A percentile compares a stretch with the other conserved stretches of the same genome.
These are phyloP conservation scores for Eucalyptus erythrocorys DNA, from an alignment of 345 rosid genomes.

Conservation along the genomic window DNA sequence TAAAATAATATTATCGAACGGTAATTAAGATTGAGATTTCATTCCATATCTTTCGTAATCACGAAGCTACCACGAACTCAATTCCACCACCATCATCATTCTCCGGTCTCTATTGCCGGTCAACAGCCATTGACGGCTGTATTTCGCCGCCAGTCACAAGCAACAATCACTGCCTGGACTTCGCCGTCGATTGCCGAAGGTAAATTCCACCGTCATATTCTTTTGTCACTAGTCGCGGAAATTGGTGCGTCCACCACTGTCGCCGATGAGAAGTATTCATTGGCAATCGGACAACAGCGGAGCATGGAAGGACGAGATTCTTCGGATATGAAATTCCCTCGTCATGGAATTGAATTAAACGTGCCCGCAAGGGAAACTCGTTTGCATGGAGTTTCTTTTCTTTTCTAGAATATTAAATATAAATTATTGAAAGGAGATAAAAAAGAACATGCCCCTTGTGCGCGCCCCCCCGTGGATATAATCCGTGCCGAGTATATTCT, in stretches of 20 bases:
- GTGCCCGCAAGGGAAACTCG: neutral
- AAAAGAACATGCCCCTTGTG: neutral
- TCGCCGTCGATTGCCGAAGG: neutral
- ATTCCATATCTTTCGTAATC: neutral
- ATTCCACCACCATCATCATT: neutral
- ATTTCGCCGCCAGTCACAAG: neutral
- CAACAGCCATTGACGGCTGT: neutral
- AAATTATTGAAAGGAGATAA: neutral
- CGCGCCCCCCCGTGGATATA: neutral
- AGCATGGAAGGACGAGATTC: neutral
- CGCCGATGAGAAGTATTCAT: neutral
- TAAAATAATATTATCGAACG: neutral
- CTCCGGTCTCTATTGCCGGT: neutral
- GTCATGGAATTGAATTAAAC: neutral
- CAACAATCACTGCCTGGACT: accelerated
- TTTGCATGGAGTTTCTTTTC: neutral
- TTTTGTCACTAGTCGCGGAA: neutral
- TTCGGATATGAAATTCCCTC: neutral
- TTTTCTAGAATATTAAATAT: neutral
- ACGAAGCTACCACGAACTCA: neutral
- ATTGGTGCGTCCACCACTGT: neutral
- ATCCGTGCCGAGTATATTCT: neutral
- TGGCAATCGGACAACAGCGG: neutral
- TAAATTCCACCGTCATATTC: no score
- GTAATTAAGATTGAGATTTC: neutral